phyloP scores from a whole-genome alignment of 345 rosid species.

The Abelmoschus esculentus region DNA sequence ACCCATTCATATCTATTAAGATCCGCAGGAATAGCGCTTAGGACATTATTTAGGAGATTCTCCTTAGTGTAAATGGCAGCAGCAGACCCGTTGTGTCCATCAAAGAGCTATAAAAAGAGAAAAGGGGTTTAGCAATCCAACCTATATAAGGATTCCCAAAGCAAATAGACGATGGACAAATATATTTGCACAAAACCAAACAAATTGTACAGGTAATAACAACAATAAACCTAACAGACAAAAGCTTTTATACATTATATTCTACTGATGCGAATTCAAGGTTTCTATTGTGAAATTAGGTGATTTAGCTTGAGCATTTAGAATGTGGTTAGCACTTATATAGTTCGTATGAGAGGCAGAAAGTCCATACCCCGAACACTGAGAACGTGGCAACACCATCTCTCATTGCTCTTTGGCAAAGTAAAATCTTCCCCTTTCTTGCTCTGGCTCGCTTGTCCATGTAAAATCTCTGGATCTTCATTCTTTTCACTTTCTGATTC shows the following conservation, averaged over 20 bases:
- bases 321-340: background rate
- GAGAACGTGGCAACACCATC: constrained; percentile 78
- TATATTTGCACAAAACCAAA: background rate
- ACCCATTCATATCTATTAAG: constrained; percentile 91
- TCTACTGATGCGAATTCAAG: background rate
- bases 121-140: constrained; percentile 10
- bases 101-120: constrained; percentile 64
- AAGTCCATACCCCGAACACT: constrained; percentile 63
- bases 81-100: constrained; percentile 95
- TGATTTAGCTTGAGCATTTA: background rate
- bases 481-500: constrained; percentile 79
- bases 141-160: background rate
- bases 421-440: constrained; percentile 96
- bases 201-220: background rate
- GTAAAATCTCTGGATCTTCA: constrained; percentile 66
- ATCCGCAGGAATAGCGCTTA: constrained; percentile 76
- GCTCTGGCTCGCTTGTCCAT: constrained; percentile 83
- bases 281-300: background rate
- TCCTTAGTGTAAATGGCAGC: constrained; percentile 96
- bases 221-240: background rate
- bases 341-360: background rate
- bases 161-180: background rate
- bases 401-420: constrained; percentile 56
- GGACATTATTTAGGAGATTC: constrained; percentile 72
- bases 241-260: background rate